A percentile compares a stretch with the other conserved stretches of the same genome.
Evolutionary conservation across 257 asterid genomes (phyloP).

Genomic region (Przewalskia tangutica): DNA sequence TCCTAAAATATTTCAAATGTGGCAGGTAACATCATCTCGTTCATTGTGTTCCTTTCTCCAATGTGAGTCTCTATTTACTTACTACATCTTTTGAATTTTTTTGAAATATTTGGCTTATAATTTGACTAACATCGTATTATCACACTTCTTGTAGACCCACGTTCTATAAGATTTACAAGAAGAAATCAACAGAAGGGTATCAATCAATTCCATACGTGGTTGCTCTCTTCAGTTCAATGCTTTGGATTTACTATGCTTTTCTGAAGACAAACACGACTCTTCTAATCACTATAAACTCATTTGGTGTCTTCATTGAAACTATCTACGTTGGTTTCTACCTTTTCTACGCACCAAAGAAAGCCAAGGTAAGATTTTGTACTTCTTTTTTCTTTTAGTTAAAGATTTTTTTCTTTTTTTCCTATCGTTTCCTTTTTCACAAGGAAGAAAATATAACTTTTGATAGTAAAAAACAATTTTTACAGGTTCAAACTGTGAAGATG

Average conservation of each 20-base stretch:
- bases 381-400: no score
- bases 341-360: conserved; percentile 33
- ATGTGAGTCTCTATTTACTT: conserved; percentile 24
- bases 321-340: conserved; percentile 41
- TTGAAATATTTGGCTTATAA: neutral
- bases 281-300: conserved; percentile 54
- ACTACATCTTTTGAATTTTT: neutral
- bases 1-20: neutral
- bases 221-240: conserved; percentile 55
- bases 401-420: neutral
- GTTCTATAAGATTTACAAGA: conserved; percentile 45
- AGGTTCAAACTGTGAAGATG: conserved; percentile 44
- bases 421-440: neutral
- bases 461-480: neutral
- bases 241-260: conserved; percentile 66
- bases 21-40: conserved; percentile 53
- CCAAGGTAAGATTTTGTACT: conserved; percentile 21
- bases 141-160: conserved; percentile 35
- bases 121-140: neutral
- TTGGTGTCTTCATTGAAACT: conserved; percentile 50
- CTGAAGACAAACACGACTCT: conserved; percentile 51
- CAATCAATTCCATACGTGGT: conserved; percentile 49
- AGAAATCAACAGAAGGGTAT: conserved; percentile 48
- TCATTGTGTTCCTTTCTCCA: conserved; percentile 60
- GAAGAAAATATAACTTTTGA: neutral